Evolutionary conservation across 2,329 filamentous ascomycete species (phyloP).

Genomic region (Samsoniella hepiali): DNA sequence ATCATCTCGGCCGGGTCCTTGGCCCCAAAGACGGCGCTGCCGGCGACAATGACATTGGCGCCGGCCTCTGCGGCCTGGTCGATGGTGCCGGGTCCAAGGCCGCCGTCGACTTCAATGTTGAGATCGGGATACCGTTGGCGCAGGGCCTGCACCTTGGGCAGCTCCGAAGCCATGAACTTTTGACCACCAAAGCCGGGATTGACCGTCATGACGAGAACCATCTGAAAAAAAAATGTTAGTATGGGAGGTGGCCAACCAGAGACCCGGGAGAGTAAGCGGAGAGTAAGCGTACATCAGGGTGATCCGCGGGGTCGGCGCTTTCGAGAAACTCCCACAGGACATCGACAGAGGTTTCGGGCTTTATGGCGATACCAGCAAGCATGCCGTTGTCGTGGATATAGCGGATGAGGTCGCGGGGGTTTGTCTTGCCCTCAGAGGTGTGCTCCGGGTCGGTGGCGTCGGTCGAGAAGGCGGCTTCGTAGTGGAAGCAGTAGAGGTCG

Average conservation of each 20-base stretch:
- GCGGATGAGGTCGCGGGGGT: slow-evolving; percentile 76
- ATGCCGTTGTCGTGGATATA: slow-evolving; percentile 89
- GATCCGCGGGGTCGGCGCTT: slow-evolving; percentile 65
- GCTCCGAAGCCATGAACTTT: slow-evolving; percentile 95
- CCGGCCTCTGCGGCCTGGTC: slow-evolving; percentile 92
- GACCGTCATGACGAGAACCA: slow-evolving; percentile 98
- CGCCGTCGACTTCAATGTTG: slow-evolving; percentile 97
- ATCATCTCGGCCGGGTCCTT: slow-evolving; percentile 87
- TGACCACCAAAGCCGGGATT: slow-evolving; percentile 96
- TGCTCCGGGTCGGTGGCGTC: slow-evolving; percentile 77
- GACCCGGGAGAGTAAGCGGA: background rate
- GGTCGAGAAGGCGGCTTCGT: slow-evolving; percentile 89
- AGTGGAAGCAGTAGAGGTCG: slow-evolving; percentile 99
- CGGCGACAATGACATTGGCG: slow-evolving; percentile 96
- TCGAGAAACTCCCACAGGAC: slow-evolving; percentile 90
- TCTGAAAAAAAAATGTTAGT: slow-evolving; percentile 51
- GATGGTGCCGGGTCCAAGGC: slow-evolving; percentile 82
- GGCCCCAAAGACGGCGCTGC: slow-evolving; percentile 92
- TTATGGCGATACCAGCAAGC: slow-evolving; percentile 91
- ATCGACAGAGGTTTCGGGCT: slow-evolving; percentile 85
- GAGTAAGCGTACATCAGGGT: slow-evolving; percentile 72
- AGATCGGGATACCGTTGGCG: slow-evolving; percentile 82
- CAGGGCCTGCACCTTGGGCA: slow-evolving; percentile 87
- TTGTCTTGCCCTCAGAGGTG: slow-evolving; percentile 68
- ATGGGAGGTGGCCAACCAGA: background rate